Base-by-base conservation (phyloP, 352 stramenopile genomes). In the Globisporangium cylindrosporum region DNA sequence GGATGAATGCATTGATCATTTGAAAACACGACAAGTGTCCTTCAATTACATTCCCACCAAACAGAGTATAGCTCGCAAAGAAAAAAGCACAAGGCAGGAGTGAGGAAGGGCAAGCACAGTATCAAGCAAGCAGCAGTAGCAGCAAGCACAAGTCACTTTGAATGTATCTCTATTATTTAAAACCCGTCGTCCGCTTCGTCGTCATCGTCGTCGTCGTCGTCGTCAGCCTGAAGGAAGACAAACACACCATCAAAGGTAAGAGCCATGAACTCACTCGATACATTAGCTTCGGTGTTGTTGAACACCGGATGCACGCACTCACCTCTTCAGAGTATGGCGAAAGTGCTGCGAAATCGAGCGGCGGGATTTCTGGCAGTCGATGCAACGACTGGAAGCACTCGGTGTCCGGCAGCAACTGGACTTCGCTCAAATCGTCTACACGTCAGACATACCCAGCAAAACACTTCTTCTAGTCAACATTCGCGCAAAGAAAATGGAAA, bases 321-420 rank as follows among this genome's bases (percentile, higher is more conserved):
- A 87, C 83, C 63, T 87, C 80, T 59, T 92, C 84, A 24, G 73
- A 76, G 59, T 89, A 93, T 1, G 71, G 71, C 57, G 79, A 80
- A 9, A 93, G 68, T 1, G 67, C 65, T 22, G 62, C 62, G 64
- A 93, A 84, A 62, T 82, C 78, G 51, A 93, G 75, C 46, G 66
- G 71, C 1, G 84, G 82, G 48, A 93, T 73, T 6, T 46, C 65
- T 24, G 57, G 61, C 18, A 78, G 79, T 63, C 68, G 71, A 22
- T 15, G 49, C 8, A 55, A 14, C 41, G 59, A 15, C 34, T 73
- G 29, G 56, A 43, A 63, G 38, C 43, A 59, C 55, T 66, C 51
- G 29, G 55, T 34, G 59, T 48, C 27, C 48, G 15, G 64, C 60
- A 58, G 29, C 67, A 87, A 59, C 62, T 75, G 75, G 27, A 84